Evolutionary conservation across 805 yeast species (phyloP).

Genomic region (Ogataea philodendri): DNA sequence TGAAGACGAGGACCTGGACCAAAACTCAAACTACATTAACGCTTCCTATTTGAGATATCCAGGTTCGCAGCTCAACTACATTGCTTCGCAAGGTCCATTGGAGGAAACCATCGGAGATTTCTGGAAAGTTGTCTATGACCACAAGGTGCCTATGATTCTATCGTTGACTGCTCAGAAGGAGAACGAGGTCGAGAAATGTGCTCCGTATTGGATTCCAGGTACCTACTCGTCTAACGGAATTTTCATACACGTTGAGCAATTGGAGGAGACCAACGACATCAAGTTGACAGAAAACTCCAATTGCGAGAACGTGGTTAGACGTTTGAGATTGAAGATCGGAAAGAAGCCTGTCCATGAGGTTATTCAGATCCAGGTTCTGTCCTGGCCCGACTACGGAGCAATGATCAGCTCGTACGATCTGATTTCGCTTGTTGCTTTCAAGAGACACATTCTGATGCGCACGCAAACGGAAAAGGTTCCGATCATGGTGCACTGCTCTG

Average conservation of each 20-base stretch:
- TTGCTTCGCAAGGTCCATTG: constrained; percentile 91
- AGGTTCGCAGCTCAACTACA: constrained; percentile 46
- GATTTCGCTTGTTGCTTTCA: constrained; percentile 48
- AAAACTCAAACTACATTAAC: constrained; percentile 66
- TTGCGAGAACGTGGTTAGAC: constrained; percentile 37
- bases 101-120: constrained; percentile 73
- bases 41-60: constrained; percentile 68
- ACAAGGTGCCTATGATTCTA: constrained; percentile 62
- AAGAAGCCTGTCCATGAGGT: constrained; percentile 43
- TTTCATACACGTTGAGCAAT: constrained; percentile 24
- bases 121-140: constrained; percentile 72
- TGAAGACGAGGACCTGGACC: constrained; percentile 24
- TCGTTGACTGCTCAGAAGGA: constrained; percentile 77
- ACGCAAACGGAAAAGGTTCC: constrained; percentile 37
- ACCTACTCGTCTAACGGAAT: constrained; percentile 37
- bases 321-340: constrained; percentile 41
- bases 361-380: constrained; percentile 69
- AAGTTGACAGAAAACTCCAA: constrained; percentile 24
- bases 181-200: constrained; percentile 77
- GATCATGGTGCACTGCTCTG: constrained; percentile 84
- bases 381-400: constrained; percentile 85
- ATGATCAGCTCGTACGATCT: constrained; percentile 56
- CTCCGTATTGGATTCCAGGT: constrained; percentile 75
- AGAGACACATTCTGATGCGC: constrained; percentile 24
- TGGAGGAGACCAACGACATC: constrained; percentile 29